phyloP scores from a whole-genome alignment of 2,329 filamentous ascomycete species.

The Furcasterigmium furcatum region DNA sequence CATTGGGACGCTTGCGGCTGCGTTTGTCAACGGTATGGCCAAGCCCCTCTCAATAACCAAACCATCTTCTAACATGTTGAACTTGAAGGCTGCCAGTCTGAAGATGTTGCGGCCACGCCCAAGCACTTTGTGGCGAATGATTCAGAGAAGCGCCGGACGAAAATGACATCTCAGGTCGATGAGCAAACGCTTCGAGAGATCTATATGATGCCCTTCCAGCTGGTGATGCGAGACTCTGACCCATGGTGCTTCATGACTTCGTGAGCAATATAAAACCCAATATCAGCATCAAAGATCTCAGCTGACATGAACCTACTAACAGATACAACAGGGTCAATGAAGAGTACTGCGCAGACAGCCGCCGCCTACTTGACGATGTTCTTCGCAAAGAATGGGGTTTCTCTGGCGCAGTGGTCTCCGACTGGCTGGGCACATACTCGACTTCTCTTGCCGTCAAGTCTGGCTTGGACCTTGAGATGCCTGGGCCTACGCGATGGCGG shows the following conservation, averaged over 20 bases:
- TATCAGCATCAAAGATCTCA: too few relatives aligned
- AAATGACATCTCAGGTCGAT: constrained; percentile 50
- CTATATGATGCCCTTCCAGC: constrained; percentile 55
- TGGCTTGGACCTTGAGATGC: constrained; percentile 59
- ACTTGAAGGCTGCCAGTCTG: constrained; percentile 33
- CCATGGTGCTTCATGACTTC: constrained; percentile 56
- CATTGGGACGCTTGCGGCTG: constrained; percentile 37
- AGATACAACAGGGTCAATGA: constrained; percentile 57
- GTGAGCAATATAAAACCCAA: too few relatives aligned
- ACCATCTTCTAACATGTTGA: neutral
- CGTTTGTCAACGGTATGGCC: constrained; percentile 40
- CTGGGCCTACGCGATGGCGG: constrained; percentile 43
- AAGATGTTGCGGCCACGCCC: constrained; percentile 53
- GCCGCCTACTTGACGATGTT: constrained; percentile 44
- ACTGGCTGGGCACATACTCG: constrained; percentile 56
- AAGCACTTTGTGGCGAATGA: constrained; percentile 63
- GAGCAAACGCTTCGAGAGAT: constrained; percentile 54
- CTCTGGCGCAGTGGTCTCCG: constrained; percentile 55
- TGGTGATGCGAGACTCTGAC: constrained; percentile 48
- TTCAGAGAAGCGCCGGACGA: constrained; percentile 55
- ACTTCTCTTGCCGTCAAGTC: constrained; percentile 46
- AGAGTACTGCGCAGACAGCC: constrained; percentile 50
- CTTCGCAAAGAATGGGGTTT: constrained; percentile 56
- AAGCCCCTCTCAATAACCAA: constrained; percentile 12
- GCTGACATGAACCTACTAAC: neutral